Conservation (phyloP, 306 rosid species). For the Elaeagnus macrophylla region DNA sequence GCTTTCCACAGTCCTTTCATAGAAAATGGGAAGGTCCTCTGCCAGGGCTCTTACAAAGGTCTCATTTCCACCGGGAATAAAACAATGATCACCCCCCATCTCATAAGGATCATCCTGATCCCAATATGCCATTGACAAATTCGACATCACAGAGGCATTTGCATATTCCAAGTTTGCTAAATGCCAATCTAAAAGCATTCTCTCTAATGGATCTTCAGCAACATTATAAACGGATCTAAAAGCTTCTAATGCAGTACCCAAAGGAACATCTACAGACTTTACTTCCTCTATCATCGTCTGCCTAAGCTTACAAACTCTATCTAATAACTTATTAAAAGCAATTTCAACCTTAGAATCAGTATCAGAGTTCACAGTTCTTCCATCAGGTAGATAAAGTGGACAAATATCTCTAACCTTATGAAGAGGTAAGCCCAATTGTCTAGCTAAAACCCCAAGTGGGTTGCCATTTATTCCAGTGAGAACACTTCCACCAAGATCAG, state of each 20-base stretch:
- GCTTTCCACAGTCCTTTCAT: constrained; percentile 57
- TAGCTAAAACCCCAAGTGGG: constrained; percentile 81
- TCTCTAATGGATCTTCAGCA: constrained; percentile 57
- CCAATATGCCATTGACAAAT: constrained; percentile 92
- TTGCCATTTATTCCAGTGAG: constrained; percentile 87
- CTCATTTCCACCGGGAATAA: constrained; percentile 83
- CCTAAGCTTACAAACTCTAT: constrained; percentile 89
- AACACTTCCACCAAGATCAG: constrained; percentile 89
- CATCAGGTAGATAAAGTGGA: constrained; percentile 82
- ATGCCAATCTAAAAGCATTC: constrained; percentile 88
- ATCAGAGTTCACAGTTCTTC: constrained; percentile 59
- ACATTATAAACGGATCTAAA: constrained; percentile 59
- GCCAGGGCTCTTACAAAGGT: constrained; percentile 60
- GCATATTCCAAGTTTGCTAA: constrained; percentile 92
- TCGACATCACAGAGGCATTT: constrained; percentile 74
- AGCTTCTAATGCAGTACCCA: constrained; percentile 78
- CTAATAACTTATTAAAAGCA: constrained; percentile 66
- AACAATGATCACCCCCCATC: constrained; percentile 97
- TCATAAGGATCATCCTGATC: constrained; percentile 94
- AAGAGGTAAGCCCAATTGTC: constrained; percentile 76
- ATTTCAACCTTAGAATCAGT: constrained; percentile 64
- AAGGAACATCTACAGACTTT: constrained; percentile 61
- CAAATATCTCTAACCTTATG: constrained; percentile 90
- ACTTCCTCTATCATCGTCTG: constrained; percentile 80
- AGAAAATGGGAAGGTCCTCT: constrained; percentile 73